Evolutionary conservation across 345 rosid genomes (phyloP), one percentile per base, ranked within the genome.

Genomic region (Physaria fendleri): DNA sequence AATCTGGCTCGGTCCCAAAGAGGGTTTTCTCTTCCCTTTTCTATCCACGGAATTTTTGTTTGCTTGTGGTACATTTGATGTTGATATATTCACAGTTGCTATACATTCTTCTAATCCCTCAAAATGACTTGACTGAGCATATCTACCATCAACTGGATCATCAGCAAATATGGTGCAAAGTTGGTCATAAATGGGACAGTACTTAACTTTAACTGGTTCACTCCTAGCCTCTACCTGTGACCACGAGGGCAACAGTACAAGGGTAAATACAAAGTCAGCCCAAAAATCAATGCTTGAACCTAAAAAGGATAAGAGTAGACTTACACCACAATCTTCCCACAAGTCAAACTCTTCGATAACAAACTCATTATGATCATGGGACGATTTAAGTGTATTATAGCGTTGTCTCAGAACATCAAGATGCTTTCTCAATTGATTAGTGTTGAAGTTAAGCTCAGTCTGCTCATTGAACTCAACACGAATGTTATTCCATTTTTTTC

Each of bases 71-170:
- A 18, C 28, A 16, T 1, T 52, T 25, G 67, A 56, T 16, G 42
- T 37, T 17, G 62, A 2, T 27, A 52, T 1, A 34, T 45, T 60
- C 67, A 34, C 65, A 6, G 65, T 76, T 43, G 70, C 65, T 35
- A 66, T 41, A 14, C 84, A 39, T 65, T 79, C 88, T n/a, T 81
- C 90, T 58, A 81, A 64, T 6, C 78, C 88, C 59, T 84, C 88
- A 57, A 84, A 90, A 69, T 87, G 90, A 73, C 95, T 90, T 28
- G 97, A 90, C 71, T 83, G 95, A 53, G 97, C 97, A 66, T 84
- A 90, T 59, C 75, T 82, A 29, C 97, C 97, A 51, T 78, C 82
- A 16, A 71, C 73, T 15, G 81, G 79, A 57, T 82, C 64, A 62
- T 90, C 90, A 6, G 70, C 64, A 69, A 84, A 90, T 45, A 90